Evolutionary conservation across 208 protist genomes (phyloP).

Genomic region (Acanthamoeba castellanii): DNA sequence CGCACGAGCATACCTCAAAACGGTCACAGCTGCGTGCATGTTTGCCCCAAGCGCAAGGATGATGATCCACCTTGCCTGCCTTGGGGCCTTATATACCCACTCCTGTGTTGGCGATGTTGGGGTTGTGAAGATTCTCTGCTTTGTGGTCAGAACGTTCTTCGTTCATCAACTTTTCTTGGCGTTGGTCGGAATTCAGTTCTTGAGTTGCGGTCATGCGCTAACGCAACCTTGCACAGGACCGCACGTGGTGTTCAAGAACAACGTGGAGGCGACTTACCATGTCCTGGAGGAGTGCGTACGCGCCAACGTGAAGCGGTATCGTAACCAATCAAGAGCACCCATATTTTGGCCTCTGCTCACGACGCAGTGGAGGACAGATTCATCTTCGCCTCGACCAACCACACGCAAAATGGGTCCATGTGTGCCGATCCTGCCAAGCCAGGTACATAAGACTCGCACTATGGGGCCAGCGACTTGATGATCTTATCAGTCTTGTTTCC

Average conservation of each 20-base stretch:
- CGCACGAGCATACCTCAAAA: neutral
- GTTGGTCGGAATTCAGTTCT: too few relatives aligned
- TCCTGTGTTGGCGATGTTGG: too few relatives aligned
- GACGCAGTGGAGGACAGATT: neutral
- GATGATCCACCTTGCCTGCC: too few relatives aligned
- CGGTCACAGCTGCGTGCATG: neutral
- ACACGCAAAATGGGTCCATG: constrained; percentile 38
- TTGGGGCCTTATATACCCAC: too few relatives aligned
- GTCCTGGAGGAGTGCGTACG: constrained; percentile 8
- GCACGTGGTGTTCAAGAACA: constrained; percentile 45
- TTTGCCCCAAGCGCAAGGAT: neutral
- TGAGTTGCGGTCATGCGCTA: neutral
- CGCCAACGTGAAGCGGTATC: neutral
- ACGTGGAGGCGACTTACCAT: constrained; percentile 2
- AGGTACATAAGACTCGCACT: neutral
- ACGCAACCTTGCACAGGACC: neutral
- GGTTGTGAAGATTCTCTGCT: too few relatives aligned
- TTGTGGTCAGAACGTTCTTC: too few relatives aligned
- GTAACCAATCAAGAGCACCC: too few relatives aligned
- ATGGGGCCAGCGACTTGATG: neutral
- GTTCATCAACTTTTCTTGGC: neutral
- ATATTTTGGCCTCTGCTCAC: too few relatives aligned
- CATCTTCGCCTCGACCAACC: constrained; percentile 50
- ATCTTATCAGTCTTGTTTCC: neutral
- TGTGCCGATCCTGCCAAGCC: neutral